phyloP scores from a whole-genome alignment of 768 basidiomycete species.

The Saitozyma podzolica region DNA sequence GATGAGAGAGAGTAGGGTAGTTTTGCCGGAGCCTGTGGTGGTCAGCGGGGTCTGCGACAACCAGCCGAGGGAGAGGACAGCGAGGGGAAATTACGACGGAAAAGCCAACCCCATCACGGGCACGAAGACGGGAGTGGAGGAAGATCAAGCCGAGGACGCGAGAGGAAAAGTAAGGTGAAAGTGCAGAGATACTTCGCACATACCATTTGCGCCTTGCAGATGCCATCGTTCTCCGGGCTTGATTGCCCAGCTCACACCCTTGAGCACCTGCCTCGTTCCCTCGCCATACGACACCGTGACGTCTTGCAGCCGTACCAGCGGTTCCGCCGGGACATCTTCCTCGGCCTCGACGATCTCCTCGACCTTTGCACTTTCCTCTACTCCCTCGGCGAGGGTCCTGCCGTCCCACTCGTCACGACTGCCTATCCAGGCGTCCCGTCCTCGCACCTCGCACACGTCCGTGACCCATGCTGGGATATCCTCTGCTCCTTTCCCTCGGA shows the following conservation, averaged over 20 bases:
- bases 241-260: conserved; percentile 78
- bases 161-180: background rate
- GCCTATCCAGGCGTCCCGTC: conserved; percentile 60
- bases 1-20: conserved; percentile 82
- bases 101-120: too few relatives aligned
- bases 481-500: conserved; percentile 41
- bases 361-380: background rate
- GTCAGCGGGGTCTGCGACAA: background rate
- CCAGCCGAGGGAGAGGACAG: background rate
- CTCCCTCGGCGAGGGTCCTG: background rate
- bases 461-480: conserved; percentile 49
- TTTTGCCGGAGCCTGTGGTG: conserved; percentile 81
- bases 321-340: conserved; percentile 39
- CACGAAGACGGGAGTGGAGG: too few relatives aligned
- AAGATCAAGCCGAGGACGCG: background rate
- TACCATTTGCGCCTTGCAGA: conserved; percentile 84
- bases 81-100: too few relatives aligned
- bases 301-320: conserved; percentile 64
- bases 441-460: conserved; percentile 41
- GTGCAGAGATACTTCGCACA: conserved; percentile 5
- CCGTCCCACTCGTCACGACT: conserved; percentile 57
- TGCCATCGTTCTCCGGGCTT: conserved; percentile 83
- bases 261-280: conserved; percentile 68
- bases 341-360: conserved; percentile 3
- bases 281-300: conserved; percentile 72